Evolutionary conservation across 192 early-diverging fungal genomes (phyloP), one percentile per base, ranked within the genome.

Genomic region (Podila epicladia): DNA sequence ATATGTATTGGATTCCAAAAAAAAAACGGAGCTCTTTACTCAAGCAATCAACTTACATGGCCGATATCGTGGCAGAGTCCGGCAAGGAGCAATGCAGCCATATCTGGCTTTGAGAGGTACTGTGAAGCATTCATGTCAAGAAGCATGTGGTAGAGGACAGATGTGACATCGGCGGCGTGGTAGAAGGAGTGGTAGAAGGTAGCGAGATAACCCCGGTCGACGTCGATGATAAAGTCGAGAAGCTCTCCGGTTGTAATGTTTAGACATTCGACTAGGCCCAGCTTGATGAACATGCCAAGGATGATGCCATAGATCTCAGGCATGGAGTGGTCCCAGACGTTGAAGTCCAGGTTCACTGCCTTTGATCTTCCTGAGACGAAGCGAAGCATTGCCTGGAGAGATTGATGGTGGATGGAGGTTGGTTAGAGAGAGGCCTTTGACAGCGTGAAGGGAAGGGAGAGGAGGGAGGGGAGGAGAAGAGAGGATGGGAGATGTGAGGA

Each of bases 151-250:
- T 91, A 95, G 9, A 97, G 86, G 67, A 96, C 92, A 51, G 91
- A 89, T 2, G 93, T 91, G 1, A 98, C 96, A 85, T 98, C 96
- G 3, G 94, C 89, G 17, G 95, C 95, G 71, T 98, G 96, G 76
- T 92, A 92, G 75, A 96, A 98, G 12, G 93, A 95, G 76, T 98
- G 96, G 65, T 98, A 98, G 6, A 93, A 94, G 62, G 94, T 95
- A n/a, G 88, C 80, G n/a, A 87, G 82, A 75, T 98, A 98, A 33
- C 93, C 93, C 53, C 86, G 66, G 67, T 93, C 92, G 37, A 98
- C 90, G 65, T 96, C 95, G 37, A 95, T 87, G 45, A 94, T 85
- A 72, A 98, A 97, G 62, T 95, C 93, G 22, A 98, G 87, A 59
- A 98, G 82, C 64, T 91, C 88, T 45, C 89, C 87, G 22, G 85